Evolutionary conservation across 1,284 basidiomycete genomes (phyloP), one percentile per base, ranked within the genome.

Genomic region (Ganoderma resinaceum): DNA sequence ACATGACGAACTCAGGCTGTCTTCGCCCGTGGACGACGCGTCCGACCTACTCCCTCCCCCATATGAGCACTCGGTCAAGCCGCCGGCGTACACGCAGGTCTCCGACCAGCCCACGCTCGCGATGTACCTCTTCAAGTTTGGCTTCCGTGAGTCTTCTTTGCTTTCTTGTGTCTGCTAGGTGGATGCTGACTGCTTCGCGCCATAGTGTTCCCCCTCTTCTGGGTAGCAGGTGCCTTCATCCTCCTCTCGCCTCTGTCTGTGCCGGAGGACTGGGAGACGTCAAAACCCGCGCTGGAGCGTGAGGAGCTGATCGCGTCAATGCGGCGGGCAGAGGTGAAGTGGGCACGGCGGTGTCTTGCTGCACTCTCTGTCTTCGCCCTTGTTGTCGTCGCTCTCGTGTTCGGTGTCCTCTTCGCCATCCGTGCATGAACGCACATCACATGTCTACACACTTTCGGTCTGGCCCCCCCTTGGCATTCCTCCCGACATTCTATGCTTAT

Each of bases 151-250:
- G 77, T 9, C 0, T 11, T 29, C 38, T 1, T 31, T n/a, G 18
- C 11, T 33, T 20, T 20, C 29, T n/a, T 20, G 35, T 40, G 9
- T 31, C 20, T 18, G 20, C 26, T 43, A 20, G 35, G 26, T 55
- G 67, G 26, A 62, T 53, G 65, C 49, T 63, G 14, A 16, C 20
- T 12, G 18, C 33, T 1, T 37, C 20, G 1, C 46, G 46, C 8
- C 23, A 1, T 52, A 84, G 83, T 84, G 62, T 85, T 83, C 74
- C 83, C 83, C 6, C 68, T 82, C 29, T 84, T 85, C 73, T 84
- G 84, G 83, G 72, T 78, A 9, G 72, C 82, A 6, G 83, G 83
- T 9, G 75, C 79, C 55, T 75, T 80, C 70, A 78, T 84, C 70
- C 75, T 84, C 57, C 75, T 82, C 66, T 79, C 76, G 9, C 82